phyloP scores from a whole-genome alignment of 2,329 filamentous ascomycete genomes.

The Aspergillus sp. region DNA sequence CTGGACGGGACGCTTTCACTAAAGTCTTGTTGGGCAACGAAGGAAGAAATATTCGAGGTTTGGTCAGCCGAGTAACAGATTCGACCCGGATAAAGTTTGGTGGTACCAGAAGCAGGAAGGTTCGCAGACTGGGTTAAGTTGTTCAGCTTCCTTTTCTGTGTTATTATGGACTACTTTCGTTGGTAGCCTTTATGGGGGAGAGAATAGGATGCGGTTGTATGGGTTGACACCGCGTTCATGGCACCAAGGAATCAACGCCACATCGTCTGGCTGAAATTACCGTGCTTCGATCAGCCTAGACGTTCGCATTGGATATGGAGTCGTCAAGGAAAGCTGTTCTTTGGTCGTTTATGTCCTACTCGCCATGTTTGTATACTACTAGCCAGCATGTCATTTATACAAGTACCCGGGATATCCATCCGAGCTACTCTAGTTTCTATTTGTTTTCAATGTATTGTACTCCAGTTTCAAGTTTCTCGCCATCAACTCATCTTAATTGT shows the following conservation, averaged over 20 bases:
- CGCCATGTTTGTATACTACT: conserved; percentile 12
- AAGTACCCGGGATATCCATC: too few species aligned
- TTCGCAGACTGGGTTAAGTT: conserved; percentile 68
- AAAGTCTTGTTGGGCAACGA: conserved; percentile 87
- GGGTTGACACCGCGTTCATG: not conserved
- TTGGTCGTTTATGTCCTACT: conserved; percentile 15
- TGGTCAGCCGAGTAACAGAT: conserved; percentile 78
- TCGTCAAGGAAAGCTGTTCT: conserved; percentile 1
- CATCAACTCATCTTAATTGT: conserved; percentile 4
- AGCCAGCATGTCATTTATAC: too few species aligned
- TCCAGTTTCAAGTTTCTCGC: not conserved
- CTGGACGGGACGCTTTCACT: conserved; percentile 79
- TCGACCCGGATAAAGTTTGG: conserved; percentile 91
- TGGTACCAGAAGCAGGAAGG: conserved; percentile 79
- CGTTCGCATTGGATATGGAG: not conserved
- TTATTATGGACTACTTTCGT: not conserved
- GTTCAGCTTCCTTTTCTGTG: conserved; percentile 1
- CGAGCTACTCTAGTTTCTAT: too few species aligned
- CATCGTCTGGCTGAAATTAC: too few species aligned
- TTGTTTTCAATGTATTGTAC: too few species aligned
- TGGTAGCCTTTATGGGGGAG: not conserved
- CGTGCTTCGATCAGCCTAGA: too few species aligned
- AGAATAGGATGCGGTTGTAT: not conserved
- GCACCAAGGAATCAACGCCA: too few species aligned
- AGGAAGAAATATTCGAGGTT: conserved; percentile 67